Evolutionary conservation across 2,329 filamentous ascomycete species (phyloP).

Genomic region (Fusarium torreyae): DNA sequence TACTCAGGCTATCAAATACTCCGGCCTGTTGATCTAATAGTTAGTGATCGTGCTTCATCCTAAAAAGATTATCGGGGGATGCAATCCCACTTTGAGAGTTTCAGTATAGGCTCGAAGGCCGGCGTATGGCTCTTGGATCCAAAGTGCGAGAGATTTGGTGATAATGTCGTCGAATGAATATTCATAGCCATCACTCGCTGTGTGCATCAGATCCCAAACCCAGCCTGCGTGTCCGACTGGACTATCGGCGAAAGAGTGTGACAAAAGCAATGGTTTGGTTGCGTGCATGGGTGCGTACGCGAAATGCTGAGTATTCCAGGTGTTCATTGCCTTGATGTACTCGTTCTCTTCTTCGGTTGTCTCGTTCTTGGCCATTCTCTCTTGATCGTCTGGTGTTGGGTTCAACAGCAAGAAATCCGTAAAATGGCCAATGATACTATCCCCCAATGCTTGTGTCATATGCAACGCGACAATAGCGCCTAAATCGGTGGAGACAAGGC

Average conservation of each 20-base stretch:
- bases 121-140: conserved; percentile 30
- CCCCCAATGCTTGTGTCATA: neutral
- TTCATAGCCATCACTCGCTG: conserved; percentile 16
- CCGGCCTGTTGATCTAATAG: neutral
- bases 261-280: conserved; percentile 13
- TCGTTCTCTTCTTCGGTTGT: conserved; percentile 10
- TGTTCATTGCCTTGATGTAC: conserved; percentile 7
- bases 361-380: neutral
- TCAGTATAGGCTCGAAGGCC: conserved; percentile 16
- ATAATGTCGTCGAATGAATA: conserved; percentile 27
- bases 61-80: neutral
- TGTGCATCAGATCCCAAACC: conserved; percentile 27
- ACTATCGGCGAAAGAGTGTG: conserved; percentile 19
- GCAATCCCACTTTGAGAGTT: neutral
- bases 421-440: conserved; percentile 6
- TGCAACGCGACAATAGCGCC: conserved; percentile 30
- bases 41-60: neutral
- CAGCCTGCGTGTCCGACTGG: conserved; percentile 25
- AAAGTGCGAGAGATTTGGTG: conserved; percentile 30
- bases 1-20: neutral
- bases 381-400: conserved; percentile 13
- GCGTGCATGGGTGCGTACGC: conserved; percentile 2
- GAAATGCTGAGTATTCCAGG: conserved; percentile 17
- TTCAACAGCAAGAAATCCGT: conserved; percentile 2
- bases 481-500: conserved; percentile 50